Percentiles rank a stretch among this genome's conserved stretches.
Evolutionary conservation across 805 yeast species (phyloP).

Genomic region (Candida arabinofermentans): DNA sequence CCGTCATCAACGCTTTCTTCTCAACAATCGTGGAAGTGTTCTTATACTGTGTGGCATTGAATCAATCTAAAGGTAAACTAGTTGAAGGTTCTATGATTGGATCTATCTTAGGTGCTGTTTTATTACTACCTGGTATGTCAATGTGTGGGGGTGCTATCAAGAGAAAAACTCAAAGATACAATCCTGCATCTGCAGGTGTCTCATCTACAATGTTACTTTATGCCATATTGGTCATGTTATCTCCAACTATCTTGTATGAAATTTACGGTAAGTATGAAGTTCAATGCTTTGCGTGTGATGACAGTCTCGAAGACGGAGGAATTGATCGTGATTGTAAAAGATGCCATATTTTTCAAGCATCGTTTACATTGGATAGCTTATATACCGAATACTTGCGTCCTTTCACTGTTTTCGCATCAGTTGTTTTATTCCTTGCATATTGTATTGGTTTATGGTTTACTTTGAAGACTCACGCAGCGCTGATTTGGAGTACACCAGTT

Average conservation of each 20-base stretch:
- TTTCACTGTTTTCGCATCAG: conserved; percentile 74
- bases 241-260: conserved; percentile 87
- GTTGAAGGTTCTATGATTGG: conserved; percentile 98
- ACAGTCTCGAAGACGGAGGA: conserved; percentile 9
- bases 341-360: conserved; percentile 77
- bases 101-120: conserved; percentile 85
- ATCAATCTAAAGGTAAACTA: conserved; percentile 77
- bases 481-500: conserved; percentile 83
- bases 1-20: conserved; percentile 95
- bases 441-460: conserved; percentile 90
- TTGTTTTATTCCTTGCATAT: conserved; percentile 78
- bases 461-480: conserved; percentile 90
- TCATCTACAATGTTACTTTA: conserved; percentile 92
- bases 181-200: conserved; percentile 95
- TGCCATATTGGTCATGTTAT: conserved; percentile 85
- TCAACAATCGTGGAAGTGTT: conserved; percentile 94
- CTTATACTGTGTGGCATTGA: conserved; percentile 85
- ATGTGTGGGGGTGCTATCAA: conserved; percentile 97
- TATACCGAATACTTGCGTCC: conserved; percentile 74
- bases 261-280: conserved; percentile 85
- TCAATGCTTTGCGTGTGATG: conserved; percentile 56
- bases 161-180: conserved; percentile 90
- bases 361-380: conserved; percentile 62
- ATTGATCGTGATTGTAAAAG: conserved; percentile 48
- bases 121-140: conserved; percentile 86